phyloP scores from a whole-genome alignment of 2,329 filamentous ascomycete genomes.

The Ciborinia camelliae region DNA sequence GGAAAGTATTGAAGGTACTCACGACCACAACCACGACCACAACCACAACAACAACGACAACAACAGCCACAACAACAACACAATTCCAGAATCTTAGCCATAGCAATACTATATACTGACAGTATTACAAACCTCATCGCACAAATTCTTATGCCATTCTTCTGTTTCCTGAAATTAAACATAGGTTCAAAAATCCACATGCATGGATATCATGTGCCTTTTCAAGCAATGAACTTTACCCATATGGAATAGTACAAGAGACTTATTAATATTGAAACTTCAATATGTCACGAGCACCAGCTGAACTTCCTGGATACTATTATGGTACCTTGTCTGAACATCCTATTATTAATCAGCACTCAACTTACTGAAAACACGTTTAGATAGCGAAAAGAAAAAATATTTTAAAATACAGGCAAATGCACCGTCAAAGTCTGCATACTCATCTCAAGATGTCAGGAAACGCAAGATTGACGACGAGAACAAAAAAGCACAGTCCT shows the following conservation, averaged over 20 bases:
- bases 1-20: no score
- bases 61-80: neutral
- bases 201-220: neutral
- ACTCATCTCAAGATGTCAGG: conserved; percentile 58
- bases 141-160: neutral
- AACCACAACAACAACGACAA: neutral
- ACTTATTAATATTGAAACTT: neutral
- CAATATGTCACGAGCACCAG: neutral
- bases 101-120: neutral
- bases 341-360: neutral
- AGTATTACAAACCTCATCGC: neutral
- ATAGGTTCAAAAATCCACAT: neutral
- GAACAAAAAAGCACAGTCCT: conserved; percentile 4
- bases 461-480: conserved; percentile 49
- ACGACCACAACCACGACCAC: no score
- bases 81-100: neutral
- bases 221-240: neutral
- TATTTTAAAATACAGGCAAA: conserved; percentile 64
- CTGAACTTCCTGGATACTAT: conserved; percentile 54
- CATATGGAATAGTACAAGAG: neutral
- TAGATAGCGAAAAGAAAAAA: conserved; percentile 56
- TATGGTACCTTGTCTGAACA: conserved; percentile 43
- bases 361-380: neutral
- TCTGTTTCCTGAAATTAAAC: neutral
- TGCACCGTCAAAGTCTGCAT: conserved; percentile 48